Evolutionary conservation across 2,329 filamentous ascomycete genomes (phyloP).

Genomic region (Colletotrichum ledebouriae): DNA sequence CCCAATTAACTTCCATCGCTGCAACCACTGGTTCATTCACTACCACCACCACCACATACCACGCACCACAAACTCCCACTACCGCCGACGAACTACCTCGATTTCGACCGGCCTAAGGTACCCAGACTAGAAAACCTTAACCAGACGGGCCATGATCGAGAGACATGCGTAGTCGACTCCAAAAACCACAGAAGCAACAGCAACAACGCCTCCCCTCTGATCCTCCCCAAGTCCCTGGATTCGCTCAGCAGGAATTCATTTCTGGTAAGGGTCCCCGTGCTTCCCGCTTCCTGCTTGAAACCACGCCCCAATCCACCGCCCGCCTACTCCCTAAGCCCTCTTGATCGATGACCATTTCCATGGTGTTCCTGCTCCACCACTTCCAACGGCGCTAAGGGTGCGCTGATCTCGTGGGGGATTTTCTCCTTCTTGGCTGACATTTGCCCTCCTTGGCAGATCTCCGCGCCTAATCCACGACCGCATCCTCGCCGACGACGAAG

Average conservation of each 20-base stretch:
- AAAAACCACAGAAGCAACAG: constrained; percentile 47
- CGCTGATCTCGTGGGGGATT: neutral
- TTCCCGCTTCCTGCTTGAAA: constrained; percentile 31
- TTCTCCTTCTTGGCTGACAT: constrained; percentile 23
- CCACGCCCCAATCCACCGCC: constrained; percentile 18
- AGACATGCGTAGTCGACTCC: constrained; percentile 51
- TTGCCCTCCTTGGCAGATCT: constrained; percentile 11
- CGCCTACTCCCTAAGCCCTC: constrained; percentile 14
- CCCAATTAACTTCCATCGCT: constrained; percentile 11
- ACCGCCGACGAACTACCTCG: constrained; percentile 22
- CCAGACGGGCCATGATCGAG: constrained; percentile 36
- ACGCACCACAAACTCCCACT: neutral
- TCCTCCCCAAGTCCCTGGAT: constrained; percentile 44
- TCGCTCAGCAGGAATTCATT: constrained; percentile 51
- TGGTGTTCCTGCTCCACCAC: constrained; percentile 6
- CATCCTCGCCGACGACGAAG: constrained; percentile 19
- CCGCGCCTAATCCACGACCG: constrained; percentile 10
- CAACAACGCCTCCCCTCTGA: constrained; percentile 45
- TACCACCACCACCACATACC: constrained; percentile 12
- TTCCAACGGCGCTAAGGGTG: constrained; percentile 9
- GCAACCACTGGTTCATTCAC: constrained; percentile 11
- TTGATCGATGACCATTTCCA: constrained; percentile 10
- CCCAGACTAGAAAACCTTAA: constrained; percentile 16
- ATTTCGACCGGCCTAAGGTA: constrained; percentile 17
- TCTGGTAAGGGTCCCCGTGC: constrained; percentile 42